Base-by-base conservation (phyloP, 1,139 yeast species). In the Suhomyces yuchorum region DNA sequence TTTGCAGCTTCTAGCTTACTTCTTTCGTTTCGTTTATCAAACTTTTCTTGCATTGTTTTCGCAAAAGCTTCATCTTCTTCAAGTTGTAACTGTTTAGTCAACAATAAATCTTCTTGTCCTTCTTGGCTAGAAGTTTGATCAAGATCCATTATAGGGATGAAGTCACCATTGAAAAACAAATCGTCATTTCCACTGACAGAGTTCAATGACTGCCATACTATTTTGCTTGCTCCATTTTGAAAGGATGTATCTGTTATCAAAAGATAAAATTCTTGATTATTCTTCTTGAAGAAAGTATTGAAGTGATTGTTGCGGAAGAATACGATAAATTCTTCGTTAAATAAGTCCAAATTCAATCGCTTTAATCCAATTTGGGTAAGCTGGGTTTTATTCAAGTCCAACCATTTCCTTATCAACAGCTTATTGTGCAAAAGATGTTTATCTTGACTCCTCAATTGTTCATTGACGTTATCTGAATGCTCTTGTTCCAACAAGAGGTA, bases 231-330 rank as follows among this genome's bases (percentile, higher is more conserved):
- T 14, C 70, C 65, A 28, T 63, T 68, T 28, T 59, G 56, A 57
- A 82, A 86, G 1, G 93, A 88, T 19, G 78, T 70, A 62, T 91
- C 97, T 2, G 96, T 87, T 8, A 89, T 82, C 40, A 91, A 65
- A 3, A 82, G 61, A 64, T 81, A 82, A 49, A 89, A 65, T 56
- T 76, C 78, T 45, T 71, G 65, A 53, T 74, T 65, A 40, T 66
- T 62, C 43, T 74, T 73, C 59, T 86, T 87, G 60, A 78, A 78
- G 12, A 90, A 65, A 0, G 96, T 87, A 50, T 81, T 80, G 65
- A 88, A 91, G 65, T 90, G 97, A 64, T 90, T 89, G 64, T 91
- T 91, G 57, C 96, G 74, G 70, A 91, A 91, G 50, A 91, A 78
- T 0, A 91, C 81, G 1, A 83, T 76, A 51, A 86, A 74, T 37